Conservation (phyloP, 305 asterid genomes). For the Rubia peregrina region DNA sequence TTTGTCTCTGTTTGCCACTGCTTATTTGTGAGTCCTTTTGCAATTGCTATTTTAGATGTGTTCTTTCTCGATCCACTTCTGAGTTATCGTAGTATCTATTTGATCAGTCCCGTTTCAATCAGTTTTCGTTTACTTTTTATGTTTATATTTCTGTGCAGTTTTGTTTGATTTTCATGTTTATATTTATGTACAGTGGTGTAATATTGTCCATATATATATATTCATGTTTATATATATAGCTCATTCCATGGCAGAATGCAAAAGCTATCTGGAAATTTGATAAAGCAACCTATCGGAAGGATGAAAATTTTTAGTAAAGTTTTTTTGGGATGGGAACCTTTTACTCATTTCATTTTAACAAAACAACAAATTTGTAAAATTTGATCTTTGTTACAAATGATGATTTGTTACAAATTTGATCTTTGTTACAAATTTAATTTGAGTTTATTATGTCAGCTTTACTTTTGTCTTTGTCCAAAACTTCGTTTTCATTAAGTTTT, state of each 20-base stretch:
- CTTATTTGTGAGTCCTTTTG: too few species aligned
- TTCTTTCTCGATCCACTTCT: not conserved
- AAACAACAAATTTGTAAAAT: not conserved
- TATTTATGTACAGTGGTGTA: not conserved
- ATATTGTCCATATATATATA: too few species aligned
- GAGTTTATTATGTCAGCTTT: too few species aligned
- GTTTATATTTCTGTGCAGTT: not conserved
- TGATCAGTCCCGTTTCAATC: not conserved
- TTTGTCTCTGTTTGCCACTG: too few species aligned
- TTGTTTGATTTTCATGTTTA: too few species aligned
- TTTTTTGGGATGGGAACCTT: too few species aligned
- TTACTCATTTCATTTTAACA: not conserved
- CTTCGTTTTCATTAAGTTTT: too few species aligned
- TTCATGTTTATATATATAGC: not conserved
- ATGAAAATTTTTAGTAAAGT: not conserved
- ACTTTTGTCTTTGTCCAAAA: too few species aligned
- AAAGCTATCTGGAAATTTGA: not conserved
- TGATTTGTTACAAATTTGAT: too few species aligned
- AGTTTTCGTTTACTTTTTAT: not conserved
- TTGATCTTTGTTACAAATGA: too few species aligned
- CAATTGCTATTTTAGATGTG: too few species aligned
- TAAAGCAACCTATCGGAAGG: not conserved
- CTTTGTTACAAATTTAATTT: too few species aligned
- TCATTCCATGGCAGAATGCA: not conserved
- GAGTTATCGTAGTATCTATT: not conserved